These are phyloP conservation scores for Linderniella brevidens DNA, from an alignment of 257 asterid genomes.

Conservation along the genomic window DNA sequence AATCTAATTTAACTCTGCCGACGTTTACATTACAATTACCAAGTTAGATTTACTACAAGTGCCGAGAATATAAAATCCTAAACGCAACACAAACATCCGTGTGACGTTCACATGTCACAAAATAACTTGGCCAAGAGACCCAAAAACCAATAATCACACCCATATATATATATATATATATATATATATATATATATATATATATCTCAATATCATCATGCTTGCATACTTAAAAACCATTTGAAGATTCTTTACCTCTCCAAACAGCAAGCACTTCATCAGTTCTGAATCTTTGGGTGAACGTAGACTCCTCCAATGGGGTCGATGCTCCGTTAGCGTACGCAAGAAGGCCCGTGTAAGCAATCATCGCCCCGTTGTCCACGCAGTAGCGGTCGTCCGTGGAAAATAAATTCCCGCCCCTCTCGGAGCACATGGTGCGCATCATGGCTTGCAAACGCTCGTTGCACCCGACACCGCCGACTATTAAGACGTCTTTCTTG, in stretches of 20 bases:
- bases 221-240: neutral
- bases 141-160: too few species aligned
- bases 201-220: too few species aligned
- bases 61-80: too few species aligned
- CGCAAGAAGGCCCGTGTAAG: constrained; percentile 86
- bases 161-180: too few species aligned
- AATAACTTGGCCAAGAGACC: too few species aligned
- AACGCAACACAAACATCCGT: too few species aligned
- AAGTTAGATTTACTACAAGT: too few species aligned
- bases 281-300: constrained; percentile 85
- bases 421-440: constrained; percentile 82
- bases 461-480: constrained; percentile 98
- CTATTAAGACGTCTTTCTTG: constrained; percentile 75
- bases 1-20: too few species aligned
- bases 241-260: constrained; percentile 60
- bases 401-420: constrained; percentile 72
- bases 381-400: constrained; percentile 89
- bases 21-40: too few species aligned
- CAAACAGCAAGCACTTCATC: constrained; percentile 88
- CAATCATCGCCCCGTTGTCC: constrained; percentile 98
- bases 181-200: too few species aligned
- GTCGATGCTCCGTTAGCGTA: constrained; percentile 61
- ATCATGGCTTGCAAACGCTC: constrained; percentile 87
- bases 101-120: too few species aligned
- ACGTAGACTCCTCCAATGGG: constrained; percentile 67